A percentile compares a stretch with the other conserved stretches of the same genome.
Evolutionary conservation across 768 basidiomycete genomes (phyloP).

Genomic region (Trametes meyenii): DNA sequence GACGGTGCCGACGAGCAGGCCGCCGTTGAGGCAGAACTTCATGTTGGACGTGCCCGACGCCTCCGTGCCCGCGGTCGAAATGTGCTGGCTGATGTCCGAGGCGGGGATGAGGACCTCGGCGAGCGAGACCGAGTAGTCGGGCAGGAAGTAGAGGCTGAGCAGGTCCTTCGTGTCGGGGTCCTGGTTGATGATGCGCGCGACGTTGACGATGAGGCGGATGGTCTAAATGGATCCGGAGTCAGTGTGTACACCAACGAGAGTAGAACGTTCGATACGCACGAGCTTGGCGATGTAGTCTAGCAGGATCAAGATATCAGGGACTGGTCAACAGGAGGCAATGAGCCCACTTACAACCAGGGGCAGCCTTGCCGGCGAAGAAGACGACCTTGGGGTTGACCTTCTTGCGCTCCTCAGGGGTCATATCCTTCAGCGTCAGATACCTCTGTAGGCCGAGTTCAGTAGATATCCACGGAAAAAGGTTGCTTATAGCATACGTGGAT

Average conservation of each 20-base stretch:
- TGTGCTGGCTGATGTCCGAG: slow-evolving; percentile 93
- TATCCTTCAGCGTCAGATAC: slow-evolving; percentile 78
- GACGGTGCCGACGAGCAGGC: slow-evolving; percentile 84
- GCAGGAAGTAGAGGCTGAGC: slow-evolving; percentile 91
- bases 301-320: slow-evolving; percentile 14
- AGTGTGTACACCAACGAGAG: neutral
- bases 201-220: slow-evolving; percentile 93
- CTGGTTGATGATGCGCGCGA: slow-evolving; percentile 74
- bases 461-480: neutral
- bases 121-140: slow-evolving; percentile 89
- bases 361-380: slow-evolving; percentile 98
- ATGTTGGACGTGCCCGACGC: slow-evolving; percentile 82
- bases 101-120: slow-evolving; percentile 90
- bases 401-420: slow-evolving; percentile 78
- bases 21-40: slow-evolving; percentile 92
- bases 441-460: slow-evolving; percentile 48
- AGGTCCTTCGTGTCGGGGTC: slow-evolving; percentile 89
- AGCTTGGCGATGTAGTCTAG: slow-evolving; percentile 91
- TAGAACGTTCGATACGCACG: slow-evolving; percentile 38
- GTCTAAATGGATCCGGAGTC: slow-evolving; percentile 51
- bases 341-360: slow-evolving; percentile 74
- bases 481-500: slow-evolving; percentile 63
- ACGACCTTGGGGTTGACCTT: slow-evolving; percentile 84
- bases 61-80: slow-evolving; percentile 96
- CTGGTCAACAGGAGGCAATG: neutral